Evolutionary conservation across 176 grass and related monocot genomes (phyloP).

Genomic region (Oryza coarctata): DNA sequence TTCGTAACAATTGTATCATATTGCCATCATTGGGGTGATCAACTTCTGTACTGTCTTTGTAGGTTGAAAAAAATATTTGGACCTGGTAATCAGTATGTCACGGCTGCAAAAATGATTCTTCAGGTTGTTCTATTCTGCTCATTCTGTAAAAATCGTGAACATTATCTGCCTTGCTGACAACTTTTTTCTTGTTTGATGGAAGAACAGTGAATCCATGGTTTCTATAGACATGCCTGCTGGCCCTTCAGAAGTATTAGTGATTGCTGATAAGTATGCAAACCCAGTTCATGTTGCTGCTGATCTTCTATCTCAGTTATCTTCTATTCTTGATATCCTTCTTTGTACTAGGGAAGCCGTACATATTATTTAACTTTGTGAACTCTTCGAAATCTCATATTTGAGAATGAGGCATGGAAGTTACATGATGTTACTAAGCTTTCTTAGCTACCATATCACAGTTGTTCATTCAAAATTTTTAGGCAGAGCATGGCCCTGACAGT

Average conservation of each 20-base stretch:
- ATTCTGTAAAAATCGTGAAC: neutral
- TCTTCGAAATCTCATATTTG: neutral
- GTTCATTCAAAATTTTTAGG: slow-evolving; percentile 50
- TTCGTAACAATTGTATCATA: neutral
- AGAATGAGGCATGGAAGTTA: neutral
- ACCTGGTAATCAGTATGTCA: slow-evolving; percentile 97
- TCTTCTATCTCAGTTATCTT: slow-evolving; percentile 88
- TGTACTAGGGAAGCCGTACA: neutral
- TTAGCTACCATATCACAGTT: neutral
- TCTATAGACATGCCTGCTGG: slow-evolving; percentile 98
- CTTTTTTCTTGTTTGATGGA: slow-evolving; percentile 41
- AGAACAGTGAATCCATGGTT: slow-evolving; percentile 99
- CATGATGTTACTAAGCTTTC: neutral
- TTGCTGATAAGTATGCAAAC: slow-evolving; percentile 81
- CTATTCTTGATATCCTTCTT: slow-evolving; percentile 5
- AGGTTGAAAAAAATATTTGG: slow-evolving; percentile 99
- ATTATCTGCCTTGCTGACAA: neutral
- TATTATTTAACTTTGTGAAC: neutral
- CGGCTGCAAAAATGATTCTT: slow-evolving; percentile 99
- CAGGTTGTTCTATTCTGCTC: slow-evolving; percentile 69
- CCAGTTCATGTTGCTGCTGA: slow-evolving; percentile 91
- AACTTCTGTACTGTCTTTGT: neutral
- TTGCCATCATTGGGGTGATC: neutral
- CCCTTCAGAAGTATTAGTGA: slow-evolving; percentile 93
- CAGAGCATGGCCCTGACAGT: slow-evolving; percentile 96